These are phyloP conservation scores for Thielaviopsis euricoi DNA, from an alignment of 2,329 filamentous ascomycete species.

Conservation along the genomic window DNA sequence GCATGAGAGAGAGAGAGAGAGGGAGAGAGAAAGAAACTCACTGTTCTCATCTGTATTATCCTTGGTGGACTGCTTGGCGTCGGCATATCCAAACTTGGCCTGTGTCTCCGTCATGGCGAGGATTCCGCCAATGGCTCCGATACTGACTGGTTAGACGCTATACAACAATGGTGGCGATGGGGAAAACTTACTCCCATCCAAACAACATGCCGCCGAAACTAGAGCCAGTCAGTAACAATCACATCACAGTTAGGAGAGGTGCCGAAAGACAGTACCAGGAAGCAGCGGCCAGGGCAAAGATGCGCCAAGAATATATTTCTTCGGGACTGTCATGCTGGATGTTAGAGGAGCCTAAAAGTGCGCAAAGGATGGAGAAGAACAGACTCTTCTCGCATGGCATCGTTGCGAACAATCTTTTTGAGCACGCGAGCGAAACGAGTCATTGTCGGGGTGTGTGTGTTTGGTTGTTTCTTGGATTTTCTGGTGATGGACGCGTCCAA, in stretches of 20 bases:
- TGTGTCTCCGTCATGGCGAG: conserved; percentile 43
- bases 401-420: conserved; percentile 45
- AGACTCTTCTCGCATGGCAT: conserved; percentile 48
- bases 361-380: not conserved
- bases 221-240: not conserved
- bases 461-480: too few relatives aligned
- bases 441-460: not conserved
- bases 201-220: conserved; percentile 49
- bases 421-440: conserved; percentile 25
- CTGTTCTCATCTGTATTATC: conserved; percentile 44
- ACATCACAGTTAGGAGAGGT: too few relatives aligned
- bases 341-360: too few relatives aligned
- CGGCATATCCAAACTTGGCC: conserved; percentile 21
- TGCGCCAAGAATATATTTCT: conserved; percentile 55
- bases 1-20: not conserved
- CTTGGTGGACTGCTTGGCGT: conserved; percentile 16
- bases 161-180: not conserved
- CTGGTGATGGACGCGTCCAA: too few relatives aligned
- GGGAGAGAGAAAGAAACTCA: not conserved
- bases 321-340: conserved; percentile 24
- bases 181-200: conserved; percentile 23
- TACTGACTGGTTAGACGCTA: conserved; percentile 24
- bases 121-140: conserved; percentile 52
- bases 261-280: conserved; percentile 1
- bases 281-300: conserved; percentile 45